phyloP scores from a whole-genome alignment of 2,329 filamentous ascomycete genomes.

The Tricladium varicosporioides region DNA sequence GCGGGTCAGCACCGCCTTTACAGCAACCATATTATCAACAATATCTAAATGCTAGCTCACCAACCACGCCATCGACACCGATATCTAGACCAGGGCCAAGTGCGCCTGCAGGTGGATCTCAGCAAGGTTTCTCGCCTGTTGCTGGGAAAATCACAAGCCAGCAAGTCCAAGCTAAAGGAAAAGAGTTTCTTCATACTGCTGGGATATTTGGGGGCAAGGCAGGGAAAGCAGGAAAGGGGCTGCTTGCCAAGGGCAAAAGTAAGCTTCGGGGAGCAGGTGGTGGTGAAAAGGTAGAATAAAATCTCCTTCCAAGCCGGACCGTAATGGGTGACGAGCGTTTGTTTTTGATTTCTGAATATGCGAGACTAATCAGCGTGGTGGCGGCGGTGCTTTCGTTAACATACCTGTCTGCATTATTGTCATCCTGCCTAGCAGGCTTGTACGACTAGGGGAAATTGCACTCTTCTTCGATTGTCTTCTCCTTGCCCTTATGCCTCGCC shows the following conservation, averaged over 20 bases:
- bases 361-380: conserved; percentile 28
- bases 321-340: conserved; percentile 33
- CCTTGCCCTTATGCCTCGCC: conserved; percentile 25
- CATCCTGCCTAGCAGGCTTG: conserved; percentile 33
- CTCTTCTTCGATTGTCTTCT: conserved; percentile 25
- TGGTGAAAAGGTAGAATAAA: conserved; percentile 84
- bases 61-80: conserved; percentile 25
- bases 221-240: conserved; percentile 80
- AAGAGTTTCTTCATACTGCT: conserved; percentile 83
- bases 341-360: conserved; percentile 22
- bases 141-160: conserved; percentile 31
- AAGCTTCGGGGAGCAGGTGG: conserved; percentile 63
- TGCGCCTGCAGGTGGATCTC: conserved; percentile 18
- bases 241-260: conserved; percentile 87
- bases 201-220: conserved; percentile 68
- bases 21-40: conserved; percentile 56
- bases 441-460: conserved; percentile 35
- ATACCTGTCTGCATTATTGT: conserved; percentile 15
- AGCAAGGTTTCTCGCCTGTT: conserved; percentile 27
- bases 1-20: conserved; percentile 15
- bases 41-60: conserved; percentile 49
- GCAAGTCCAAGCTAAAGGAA: conserved; percentile 65
- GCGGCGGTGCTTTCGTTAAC: conserved; percentile 19
- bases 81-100: conserved; percentile 18
- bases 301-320: conserved; percentile 36